These are phyloP conservation scores for Kodamaea plutei DNA, from an alignment of 1,139 yeast species.

Conservation along the genomic window DNA sequence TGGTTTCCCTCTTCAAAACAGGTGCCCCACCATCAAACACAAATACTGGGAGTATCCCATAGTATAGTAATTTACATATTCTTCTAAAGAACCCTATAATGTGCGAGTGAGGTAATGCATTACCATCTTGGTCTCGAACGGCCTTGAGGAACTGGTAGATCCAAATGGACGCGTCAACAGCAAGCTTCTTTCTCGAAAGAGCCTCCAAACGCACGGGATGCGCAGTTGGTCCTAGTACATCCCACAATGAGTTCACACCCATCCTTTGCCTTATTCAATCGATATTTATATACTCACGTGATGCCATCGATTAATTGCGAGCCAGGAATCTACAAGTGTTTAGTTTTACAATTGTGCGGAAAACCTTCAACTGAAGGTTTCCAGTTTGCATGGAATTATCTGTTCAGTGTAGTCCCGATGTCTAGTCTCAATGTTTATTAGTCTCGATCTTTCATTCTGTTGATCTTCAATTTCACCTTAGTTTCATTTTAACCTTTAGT, in stretches of 20 bases:
- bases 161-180: constrained; percentile 99
- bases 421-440: too few relatives aligned
- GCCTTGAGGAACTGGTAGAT: constrained; percentile 95
- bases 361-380: too few relatives aligned
- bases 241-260: constrained; percentile 99
- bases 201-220: constrained; percentile 88
- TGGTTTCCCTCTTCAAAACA: constrained; percentile 70
- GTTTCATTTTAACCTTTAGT: too few relatives aligned
- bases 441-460: too few relatives aligned
- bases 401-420: too few relatives aligned
- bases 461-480: too few relatives aligned
- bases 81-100: constrained; percentile 92
- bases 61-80: constrained; percentile 83
- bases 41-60: constrained; percentile 89
- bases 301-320: too few relatives aligned
- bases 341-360: too few relatives aligned
- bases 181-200: constrained; percentile 67
- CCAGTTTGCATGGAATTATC: too few relatives aligned
- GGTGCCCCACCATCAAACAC: constrained; percentile 99
- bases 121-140: constrained; percentile 82
- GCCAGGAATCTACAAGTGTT: too few relatives aligned
- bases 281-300: constrained; percentile 1
- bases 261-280: too few relatives aligned
- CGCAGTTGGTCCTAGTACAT: constrained; percentile 83
- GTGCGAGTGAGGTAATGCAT: constrained; percentile 75